phyloP scores from a whole-genome alignment of 2,329 filamentous ascomycete species.

The Alternaria hordeiaustralica region DNA sequence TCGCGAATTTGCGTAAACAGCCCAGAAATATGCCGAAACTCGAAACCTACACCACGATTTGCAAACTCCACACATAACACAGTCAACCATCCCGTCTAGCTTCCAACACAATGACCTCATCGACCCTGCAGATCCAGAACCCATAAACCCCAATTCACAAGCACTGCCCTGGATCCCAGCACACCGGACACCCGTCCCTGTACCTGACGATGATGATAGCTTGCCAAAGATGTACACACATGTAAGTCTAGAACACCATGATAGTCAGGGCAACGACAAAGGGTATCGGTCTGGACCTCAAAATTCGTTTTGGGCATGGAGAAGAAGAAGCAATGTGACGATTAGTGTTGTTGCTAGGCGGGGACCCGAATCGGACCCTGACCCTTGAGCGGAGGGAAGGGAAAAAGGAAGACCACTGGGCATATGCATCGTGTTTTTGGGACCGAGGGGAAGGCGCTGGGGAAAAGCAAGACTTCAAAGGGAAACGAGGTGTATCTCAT shows the following conservation, averaged over 20 bases:
- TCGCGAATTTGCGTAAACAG: not conserved
- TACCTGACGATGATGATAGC: not conserved
- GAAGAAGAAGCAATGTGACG: not conserved
- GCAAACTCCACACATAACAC: not conserved
- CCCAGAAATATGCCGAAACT: not conserved
- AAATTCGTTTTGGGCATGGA: not conserved
- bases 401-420: not conserved
- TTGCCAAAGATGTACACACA: not conserved
- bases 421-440: not conserved
- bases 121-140: not conserved
- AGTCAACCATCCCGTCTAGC: not conserved
- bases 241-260: not conserved
- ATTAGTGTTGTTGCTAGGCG: not conserved
- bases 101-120: not conserved
- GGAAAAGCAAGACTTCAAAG: not conserved
- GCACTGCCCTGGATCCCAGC: not conserved
- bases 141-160: not conserved
- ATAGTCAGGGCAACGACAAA: not conserved
- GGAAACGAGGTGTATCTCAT: not conserved
- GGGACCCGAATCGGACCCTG: not conserved
- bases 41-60: not conserved
- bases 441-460: no score
- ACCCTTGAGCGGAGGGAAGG: not conserved
- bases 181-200: not conserved
- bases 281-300: not conserved